Percentiles rank a stretch among this genome's conserved stretches.
phyloP scores from a whole-genome alignment of 139 green algal genomes.

The Chlamydomonas incerta region DNA sequence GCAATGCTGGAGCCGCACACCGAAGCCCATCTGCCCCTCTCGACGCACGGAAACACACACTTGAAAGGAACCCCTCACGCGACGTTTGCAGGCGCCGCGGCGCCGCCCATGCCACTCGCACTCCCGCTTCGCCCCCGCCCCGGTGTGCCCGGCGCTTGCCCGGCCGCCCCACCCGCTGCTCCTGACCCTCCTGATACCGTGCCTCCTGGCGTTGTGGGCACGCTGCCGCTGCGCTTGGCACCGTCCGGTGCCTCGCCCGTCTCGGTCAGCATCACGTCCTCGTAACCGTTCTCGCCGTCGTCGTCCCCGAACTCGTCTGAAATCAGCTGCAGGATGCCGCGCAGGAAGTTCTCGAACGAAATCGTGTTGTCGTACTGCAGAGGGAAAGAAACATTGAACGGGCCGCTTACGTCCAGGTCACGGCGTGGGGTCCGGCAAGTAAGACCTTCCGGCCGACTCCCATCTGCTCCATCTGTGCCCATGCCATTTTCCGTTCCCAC shows the following conservation, averaged over 20 bases:
- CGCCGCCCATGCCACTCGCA: too few relatives aligned
- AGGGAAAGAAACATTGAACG: neutral
- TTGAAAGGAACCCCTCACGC: too few relatives aligned
- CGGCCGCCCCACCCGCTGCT: neutral
- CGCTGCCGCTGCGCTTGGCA: neutral
- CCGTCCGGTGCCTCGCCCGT: neutral
- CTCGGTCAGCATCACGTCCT: neutral
- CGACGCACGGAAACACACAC: too few relatives aligned
- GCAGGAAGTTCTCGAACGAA: slow-evolving; percentile 39
- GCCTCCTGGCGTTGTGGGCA: neutral
- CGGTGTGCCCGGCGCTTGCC: neutral
- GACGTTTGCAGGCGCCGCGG: too few relatives aligned
- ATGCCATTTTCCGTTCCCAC: too few relatives aligned
- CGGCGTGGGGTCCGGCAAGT: too few relatives aligned
- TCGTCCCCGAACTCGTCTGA: slow-evolving; percentile 32
- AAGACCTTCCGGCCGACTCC: too few relatives aligned
- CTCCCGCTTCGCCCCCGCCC: too few relatives aligned
- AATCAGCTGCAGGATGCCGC: slow-evolving; percentile 29
- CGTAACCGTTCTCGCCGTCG: neutral
- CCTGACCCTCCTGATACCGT: neutral
- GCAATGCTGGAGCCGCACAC: too few relatives aligned
- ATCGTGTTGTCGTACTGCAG: slow-evolving; percentile 41
- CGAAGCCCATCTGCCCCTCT: too few relatives aligned
- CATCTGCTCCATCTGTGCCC: too few relatives aligned
- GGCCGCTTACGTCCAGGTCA: neutral